Base-by-base conservation (phyloP, 1,284 basidiomycete species). In the Laetiporus sulphureus region DNA sequence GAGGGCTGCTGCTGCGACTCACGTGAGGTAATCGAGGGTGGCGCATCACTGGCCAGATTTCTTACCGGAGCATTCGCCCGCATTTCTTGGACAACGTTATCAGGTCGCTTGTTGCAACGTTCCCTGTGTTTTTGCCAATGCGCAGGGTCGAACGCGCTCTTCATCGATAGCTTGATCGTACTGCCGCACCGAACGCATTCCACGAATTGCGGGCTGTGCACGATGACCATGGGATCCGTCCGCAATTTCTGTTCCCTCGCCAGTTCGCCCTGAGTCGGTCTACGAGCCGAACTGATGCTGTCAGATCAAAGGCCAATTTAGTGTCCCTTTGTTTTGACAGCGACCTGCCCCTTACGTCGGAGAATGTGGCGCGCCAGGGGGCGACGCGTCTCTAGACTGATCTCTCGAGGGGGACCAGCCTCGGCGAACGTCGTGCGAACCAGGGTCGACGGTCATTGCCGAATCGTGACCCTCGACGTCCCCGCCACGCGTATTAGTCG, bases 71-170 rank as follows among this genome's bases (percentile, higher is more conserved):
- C n/a, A n/a, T n/a, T 50, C 19, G 48, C 46, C 20, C 49, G 46
- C 29, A 55, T 49, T 27, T 54, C 52, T 25, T 46, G 21, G 15
- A 54, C 55, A 10, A 51, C 35, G 5, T 32, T 44, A 23, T 54
- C 49, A 2, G 58, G 34, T 41, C 56, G 51, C 46, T 62, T 65
- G 36, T 75, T 53, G 55, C 81, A 83, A 19, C 79, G 68, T 30
- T 67, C 66, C 13, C 73, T 69, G 53, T 84, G 81, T 50, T 71
- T 77, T 32, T 62, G 56, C 83, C 83, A 86, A 56, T 86, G 83
- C 52, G 72, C 73, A 15, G 68, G 67, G 53, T 86, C 83, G 52
- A 71, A 86, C 16, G 64, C 63, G 58, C 77, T 79, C 59, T 83
- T 83, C 10, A 65, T 58, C 2, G 82, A 85, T 16, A 86, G 72